Conservation (phyloP, 2,329 filamentous ascomycete genomes). For the Xylaria digitata region DNA sequence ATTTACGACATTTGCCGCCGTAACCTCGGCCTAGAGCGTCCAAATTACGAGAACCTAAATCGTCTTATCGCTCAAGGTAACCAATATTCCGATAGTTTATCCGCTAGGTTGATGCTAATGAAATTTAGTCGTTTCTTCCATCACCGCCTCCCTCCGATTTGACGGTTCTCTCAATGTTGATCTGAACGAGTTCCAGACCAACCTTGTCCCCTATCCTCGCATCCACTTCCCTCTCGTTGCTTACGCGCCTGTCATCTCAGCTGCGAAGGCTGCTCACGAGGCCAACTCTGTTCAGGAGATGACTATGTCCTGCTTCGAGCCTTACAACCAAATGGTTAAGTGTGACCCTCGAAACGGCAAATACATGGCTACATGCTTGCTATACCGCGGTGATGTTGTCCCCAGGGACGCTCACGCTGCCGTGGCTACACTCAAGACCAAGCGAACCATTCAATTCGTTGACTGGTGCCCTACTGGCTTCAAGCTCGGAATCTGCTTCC, state of each 20-base stretch:
- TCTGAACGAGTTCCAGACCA: constrained; percentile 99
- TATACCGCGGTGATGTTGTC: constrained; percentile 98
- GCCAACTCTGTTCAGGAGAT: constrained; percentile 98
- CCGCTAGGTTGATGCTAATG: constrained; percentile 43
- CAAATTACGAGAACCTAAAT: constrained; percentile 99
- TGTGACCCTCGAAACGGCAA: constrained; percentile 98
- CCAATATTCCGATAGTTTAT: not conserved
- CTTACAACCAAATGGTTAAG: constrained; percentile 99
- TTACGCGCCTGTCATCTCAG: constrained; percentile 93
- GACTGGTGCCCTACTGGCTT: constrained; percentile 99
- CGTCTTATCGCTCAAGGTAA: constrained; percentile 95
- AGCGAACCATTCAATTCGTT: constrained; percentile 98
- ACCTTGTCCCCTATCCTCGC: constrained; percentile 97
- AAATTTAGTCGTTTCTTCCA: constrained; percentile 88
- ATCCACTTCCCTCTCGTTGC: constrained; percentile 99
- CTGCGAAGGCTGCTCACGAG: constrained; percentile 96
- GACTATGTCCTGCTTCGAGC: constrained; percentile 99
- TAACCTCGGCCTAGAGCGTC: constrained; percentile 96
- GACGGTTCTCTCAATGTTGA: constrained; percentile 99
- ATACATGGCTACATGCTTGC: constrained; percentile 98
- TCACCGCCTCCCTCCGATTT: constrained; percentile 97
- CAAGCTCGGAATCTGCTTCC: constrained; percentile 99
- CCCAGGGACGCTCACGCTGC: constrained; percentile 94
- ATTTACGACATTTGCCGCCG: constrained; percentile 99
- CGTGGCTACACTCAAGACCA: constrained; percentile 97